A percentile compares a stretch with the other conserved stretches of the same genome.
Evolutionary conservation across 176 grass and related monocot species (phyloP).

Genomic region (Carex kokanica): DNA sequence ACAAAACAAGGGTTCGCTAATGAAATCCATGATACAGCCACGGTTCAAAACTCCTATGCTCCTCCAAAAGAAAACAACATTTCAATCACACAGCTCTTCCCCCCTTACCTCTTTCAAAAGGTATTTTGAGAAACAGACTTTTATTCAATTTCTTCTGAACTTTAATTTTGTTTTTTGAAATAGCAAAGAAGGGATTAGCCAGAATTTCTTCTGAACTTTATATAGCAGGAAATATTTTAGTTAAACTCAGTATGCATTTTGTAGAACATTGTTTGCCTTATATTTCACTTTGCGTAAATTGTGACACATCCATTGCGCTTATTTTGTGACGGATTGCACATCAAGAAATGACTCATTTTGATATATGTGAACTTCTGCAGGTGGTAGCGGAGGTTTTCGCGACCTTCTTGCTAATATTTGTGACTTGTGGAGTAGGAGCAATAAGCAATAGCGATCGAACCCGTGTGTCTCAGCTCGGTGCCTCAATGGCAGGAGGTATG

Average conservation of each 20-base stretch:
- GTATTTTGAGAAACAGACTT: conserved; percentile 8
- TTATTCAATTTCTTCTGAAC: neutral
- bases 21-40: conserved; percentile 83
- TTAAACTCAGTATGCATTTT: neutral
- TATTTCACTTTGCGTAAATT: neutral
- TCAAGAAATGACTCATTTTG: neutral
- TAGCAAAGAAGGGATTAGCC: too few relatives aligned
- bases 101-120: conserved; percentile 68
- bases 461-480: conserved; percentile 71
- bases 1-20: conserved; percentile 51
- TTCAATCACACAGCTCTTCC: conserved; percentile 57
- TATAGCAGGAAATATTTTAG: neutral
- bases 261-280: neutral
- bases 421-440: conserved; percentile 71
- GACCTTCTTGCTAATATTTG: conserved; percentile 89
- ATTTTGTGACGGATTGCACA: neutral
- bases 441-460: conserved; percentile 56
- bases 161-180: too few relatives aligned
- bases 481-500: conserved; percentile 63
- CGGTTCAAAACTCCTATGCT: conserved; percentile 41
- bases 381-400: conserved; percentile 76
- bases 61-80: conserved; percentile 48
- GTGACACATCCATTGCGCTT: neutral
- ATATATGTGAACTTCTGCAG: conserved; percentile 22
- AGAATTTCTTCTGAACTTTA: too few relatives aligned